These are phyloP conservation scores for Stropharia rugosoannulata DNA, from an alignment of 768 basidiomycete genomes.

Conservation along the genomic window DNA sequence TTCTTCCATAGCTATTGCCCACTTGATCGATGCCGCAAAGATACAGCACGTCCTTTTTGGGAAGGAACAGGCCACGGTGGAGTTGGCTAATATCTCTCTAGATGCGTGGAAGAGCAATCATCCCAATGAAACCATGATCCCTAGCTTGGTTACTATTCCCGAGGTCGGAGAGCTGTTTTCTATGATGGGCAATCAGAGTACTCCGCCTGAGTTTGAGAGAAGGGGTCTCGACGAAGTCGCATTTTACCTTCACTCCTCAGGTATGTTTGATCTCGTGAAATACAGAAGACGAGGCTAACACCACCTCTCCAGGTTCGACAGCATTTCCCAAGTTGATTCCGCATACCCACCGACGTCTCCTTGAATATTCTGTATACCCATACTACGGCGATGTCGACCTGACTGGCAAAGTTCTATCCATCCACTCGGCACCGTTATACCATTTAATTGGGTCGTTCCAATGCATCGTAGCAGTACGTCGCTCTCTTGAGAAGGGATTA, in stretches of 20 bases:
- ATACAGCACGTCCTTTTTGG: conserved; percentile 2
- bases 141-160: neutral
- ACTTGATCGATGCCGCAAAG: neutral
- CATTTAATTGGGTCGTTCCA: conserved; percentile 8
- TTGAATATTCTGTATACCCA: neutral
- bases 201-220: neutral
- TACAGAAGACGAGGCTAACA: too few relatives aligned
- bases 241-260: conserved; percentile 10
- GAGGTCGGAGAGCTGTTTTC: conserved; percentile 5
- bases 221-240: neutral
- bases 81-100: conserved; percentile 1
- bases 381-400: conserved; percentile 10
- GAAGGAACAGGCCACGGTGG: neutral
- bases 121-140: neutral
- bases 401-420: conserved; percentile 5
- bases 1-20: conserved; percentile 1
- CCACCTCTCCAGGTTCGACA: neutral
- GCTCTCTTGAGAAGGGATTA: neutral
- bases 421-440: conserved; percentile 9
- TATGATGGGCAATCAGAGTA: neutral
- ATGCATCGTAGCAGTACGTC: neutral
- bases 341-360: neutral
- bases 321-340: conserved; percentile 7
- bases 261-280: neutral
- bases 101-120: neutral